Percentiles rank a stretch among this genome's conserved stretches.
Evolutionary conservation across 2,329 filamentous ascomycete species (phyloP).

Genomic region (Pyrenophora tritici-repentis): DNA sequence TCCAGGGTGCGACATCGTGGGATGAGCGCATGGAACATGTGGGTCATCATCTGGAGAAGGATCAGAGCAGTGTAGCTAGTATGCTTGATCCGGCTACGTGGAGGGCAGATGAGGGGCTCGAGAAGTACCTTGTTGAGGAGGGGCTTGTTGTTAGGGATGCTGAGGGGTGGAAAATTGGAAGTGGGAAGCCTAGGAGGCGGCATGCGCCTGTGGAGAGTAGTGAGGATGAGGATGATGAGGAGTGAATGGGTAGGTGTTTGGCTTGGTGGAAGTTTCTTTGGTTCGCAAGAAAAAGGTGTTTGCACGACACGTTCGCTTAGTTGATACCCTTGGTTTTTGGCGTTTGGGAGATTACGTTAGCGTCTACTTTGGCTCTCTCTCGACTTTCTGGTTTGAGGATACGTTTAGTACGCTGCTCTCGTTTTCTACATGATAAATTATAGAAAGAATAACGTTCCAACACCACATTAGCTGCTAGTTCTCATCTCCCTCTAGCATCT

Average conservation of each 20-base stretch:
- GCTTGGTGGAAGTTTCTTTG: too few relatives aligned
- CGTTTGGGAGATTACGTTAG: too few relatives aligned
- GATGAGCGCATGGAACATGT: conserved; percentile 87
- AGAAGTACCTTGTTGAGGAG: conserved; percentile 49
- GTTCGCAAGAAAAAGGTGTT: too few relatives aligned
- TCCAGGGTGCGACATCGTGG: conserved; percentile 71
- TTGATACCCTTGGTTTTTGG: too few relatives aligned
- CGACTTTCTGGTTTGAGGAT: too few relatives aligned
- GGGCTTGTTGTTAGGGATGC: conserved; percentile 41
- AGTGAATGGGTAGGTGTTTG: neutral
- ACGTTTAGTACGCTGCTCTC: too few relatives aligned
- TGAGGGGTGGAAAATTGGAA: conserved; percentile 42
- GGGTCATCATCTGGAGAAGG: conserved; percentile 74
- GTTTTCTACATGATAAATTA: too few relatives aligned
- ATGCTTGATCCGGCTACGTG: conserved; percentile 29
- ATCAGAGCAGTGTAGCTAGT: conserved; percentile 34
- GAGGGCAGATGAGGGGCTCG: conserved; percentile 36
- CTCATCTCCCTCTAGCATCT: too few relatives aligned
- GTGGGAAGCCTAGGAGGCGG: conserved; percentile 32
- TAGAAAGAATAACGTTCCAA: too few relatives aligned
- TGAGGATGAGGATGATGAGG: conserved; percentile 21
- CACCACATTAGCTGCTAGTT: too few relatives aligned
- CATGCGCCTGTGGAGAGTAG: conserved; percentile 6
- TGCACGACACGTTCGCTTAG: too few relatives aligned
- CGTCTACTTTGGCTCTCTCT: too few relatives aligned